Base-by-base conservation (phyloP, 2,329 filamentous ascomycete genomes). In the Endoconidiophora polonica region DNA sequence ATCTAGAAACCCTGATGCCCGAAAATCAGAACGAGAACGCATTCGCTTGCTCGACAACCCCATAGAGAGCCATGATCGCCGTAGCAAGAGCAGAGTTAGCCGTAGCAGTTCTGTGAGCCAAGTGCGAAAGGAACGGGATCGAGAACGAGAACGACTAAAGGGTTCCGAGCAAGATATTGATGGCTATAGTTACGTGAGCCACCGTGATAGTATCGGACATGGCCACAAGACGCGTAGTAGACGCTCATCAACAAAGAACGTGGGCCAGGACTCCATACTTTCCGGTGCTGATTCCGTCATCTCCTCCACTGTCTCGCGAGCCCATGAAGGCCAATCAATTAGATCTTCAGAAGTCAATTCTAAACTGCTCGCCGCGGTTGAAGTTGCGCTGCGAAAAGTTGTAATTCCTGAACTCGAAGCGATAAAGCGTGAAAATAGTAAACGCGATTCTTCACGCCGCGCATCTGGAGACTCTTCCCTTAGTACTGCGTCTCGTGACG, bases 401-500 rank as follows among this genome's bases (percentile, higher is more conserved):
- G 94, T 95, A 48, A 67, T 98, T 2, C 91, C 91, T 0, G 90
- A 98, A 63, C 71, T 98, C 42, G 90, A 86, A 58, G 86, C 87
- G 7, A 70, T 98, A 49, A 95, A 94, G 63, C 79, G 88, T 58
- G 87, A 94, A 60, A 84, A 90, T 62, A 88, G 85, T 62, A 81
- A 82, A 56, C 78, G 81, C 55, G 74, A 82, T 56, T 78, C 58
- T 56, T 78, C 58, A 10, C 77, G 76, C 9, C 77, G 76, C 50
- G 81, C 79, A 52, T 88, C 84, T 29, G 60, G 72, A 43, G 72
- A 65, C 43, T 78, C 74, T 1, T 76, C 72, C 29, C 71, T 67
- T 23, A 75, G 73, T 20, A 74, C 73, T 0, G 60, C 64, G 5
- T 77, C 75, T 5, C 65, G 67, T 54, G 74, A 77, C 43, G 74